Conservation (phyloP, 1,139 yeast genomes). For the Yamadazyma sp. region DNA sequence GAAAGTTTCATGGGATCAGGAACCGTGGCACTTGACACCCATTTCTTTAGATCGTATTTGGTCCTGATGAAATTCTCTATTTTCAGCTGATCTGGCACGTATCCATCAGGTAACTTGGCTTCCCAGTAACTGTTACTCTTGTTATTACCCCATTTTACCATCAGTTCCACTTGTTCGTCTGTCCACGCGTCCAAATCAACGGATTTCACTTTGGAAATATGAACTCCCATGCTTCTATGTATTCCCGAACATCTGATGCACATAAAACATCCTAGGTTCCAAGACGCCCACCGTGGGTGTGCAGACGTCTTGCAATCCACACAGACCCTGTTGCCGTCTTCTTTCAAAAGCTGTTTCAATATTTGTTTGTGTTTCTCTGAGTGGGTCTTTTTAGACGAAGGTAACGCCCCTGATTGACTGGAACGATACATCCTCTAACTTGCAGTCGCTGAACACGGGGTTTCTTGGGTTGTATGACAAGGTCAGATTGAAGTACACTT, state of each 20-base stretch:
- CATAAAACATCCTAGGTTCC: constrained; percentile 90
- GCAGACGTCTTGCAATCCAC: constrained; percentile 89
- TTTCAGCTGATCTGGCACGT: constrained; percentile 82
- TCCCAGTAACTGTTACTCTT: constrained; percentile 85
- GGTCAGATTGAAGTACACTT: no score
- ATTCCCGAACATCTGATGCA: constrained; percentile 94
- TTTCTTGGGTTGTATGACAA: background rate
- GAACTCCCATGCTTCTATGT: constrained; percentile 94
- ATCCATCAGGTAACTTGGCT: constrained; percentile 64
- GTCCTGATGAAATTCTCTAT: constrained; percentile 88
- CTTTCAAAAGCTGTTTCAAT: constrained; percentile 69
- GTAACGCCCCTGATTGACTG: constrained; percentile 21
- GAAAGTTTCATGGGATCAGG: constrained; percentile 59
- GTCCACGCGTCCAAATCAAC: constrained; percentile 97
- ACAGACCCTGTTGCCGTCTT: constrained; percentile 73
- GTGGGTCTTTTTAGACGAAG: constrained; percentile 45
- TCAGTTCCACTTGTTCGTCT: constrained; percentile 80
- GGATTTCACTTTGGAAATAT: constrained; percentile 80
- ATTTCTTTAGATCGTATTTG: constrained; percentile 85
- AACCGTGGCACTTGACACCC: constrained; percentile 56
- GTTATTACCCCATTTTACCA: constrained; percentile 85
- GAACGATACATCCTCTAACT: constrained; percentile 7
- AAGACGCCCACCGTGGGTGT: constrained; percentile 97
- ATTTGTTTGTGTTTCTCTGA: constrained; percentile 65
- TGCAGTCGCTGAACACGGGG: no score